phyloP scores from a whole-genome alignment of 2,329 filamentous ascomycete species.

The Talaromyces sp. region DNA sequence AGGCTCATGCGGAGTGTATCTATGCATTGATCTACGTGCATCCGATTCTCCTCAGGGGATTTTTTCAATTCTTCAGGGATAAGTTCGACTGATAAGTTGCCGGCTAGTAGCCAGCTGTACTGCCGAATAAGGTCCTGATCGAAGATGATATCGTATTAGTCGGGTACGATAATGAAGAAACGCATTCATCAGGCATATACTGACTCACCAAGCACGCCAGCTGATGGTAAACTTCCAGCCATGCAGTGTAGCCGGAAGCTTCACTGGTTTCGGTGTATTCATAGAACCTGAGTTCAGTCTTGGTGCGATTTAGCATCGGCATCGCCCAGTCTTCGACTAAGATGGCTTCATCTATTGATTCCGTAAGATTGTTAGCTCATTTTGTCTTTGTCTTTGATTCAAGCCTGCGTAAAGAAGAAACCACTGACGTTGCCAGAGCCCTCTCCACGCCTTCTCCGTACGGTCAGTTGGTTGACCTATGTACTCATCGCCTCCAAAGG shows the following conservation, averaged over 20 bases:
- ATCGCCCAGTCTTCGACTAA: constrained; percentile 10
- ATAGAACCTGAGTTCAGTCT: not conserved
- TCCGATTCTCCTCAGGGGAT: constrained; percentile 3
- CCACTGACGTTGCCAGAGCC: constrained; percentile 9
- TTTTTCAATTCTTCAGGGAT: constrained; percentile 5
- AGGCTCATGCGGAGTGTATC: constrained; percentile 8
- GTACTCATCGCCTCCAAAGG: not conserved
- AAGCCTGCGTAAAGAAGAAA: not conserved
- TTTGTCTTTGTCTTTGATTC: not conserved
- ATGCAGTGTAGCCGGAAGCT: not conserved
- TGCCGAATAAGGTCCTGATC: constrained; percentile 12
- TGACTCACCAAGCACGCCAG: constrained; percentile 3
- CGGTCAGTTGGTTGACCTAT: not conserved
- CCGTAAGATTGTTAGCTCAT: not conserved
- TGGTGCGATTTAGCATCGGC: constrained; percentile 6
- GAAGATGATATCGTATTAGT: not conserved
- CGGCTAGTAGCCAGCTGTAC: constrained; percentile 7
- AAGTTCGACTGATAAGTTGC: not conserved
- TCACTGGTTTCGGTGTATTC: not conserved
- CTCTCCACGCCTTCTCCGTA: not conserved
- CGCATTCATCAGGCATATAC: not conserved
- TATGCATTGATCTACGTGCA: constrained; percentile 6
- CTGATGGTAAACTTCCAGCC: constrained; percentile 5
- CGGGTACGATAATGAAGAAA: not conserved
- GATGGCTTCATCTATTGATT: not conserved